Evolutionary conservation across 768 basidiomycete genomes (phyloP).

Genomic region (Thelephora ganbajun): DNA sequence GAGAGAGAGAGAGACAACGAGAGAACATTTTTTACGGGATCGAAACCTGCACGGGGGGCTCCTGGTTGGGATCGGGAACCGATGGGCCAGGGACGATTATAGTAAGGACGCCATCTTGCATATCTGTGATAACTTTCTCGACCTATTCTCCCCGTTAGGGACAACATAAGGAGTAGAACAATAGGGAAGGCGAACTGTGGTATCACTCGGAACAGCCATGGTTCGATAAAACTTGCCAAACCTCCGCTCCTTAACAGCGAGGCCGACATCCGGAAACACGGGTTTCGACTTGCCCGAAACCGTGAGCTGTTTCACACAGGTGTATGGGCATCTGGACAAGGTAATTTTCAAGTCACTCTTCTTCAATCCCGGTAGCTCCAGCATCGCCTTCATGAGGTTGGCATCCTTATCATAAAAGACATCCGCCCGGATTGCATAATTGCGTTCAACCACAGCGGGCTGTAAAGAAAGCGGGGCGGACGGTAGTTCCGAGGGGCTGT

Average conservation of each 20-base stretch:
- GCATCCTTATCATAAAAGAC: conserved; percentile 39
- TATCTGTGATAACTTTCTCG: conserved; percentile 36
- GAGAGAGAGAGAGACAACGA: no score
- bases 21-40: no score
- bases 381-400: conserved; percentile 38
- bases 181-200: conserved; percentile 30
- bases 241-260: conserved; percentile 37
- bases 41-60: neutral
- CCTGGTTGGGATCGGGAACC: neutral
- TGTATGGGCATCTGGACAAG: conserved; percentile 47
- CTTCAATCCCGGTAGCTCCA: conserved; percentile 60
- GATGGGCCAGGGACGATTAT: conserved; percentile 31
- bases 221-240: conserved; percentile 35
- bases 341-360: conserved; percentile 42
- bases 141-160: conserved; percentile 22
- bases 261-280: conserved; percentile 20
- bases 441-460: conserved; percentile 7
- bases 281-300: conserved; percentile 34
- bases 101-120: conserved; percentile 49
- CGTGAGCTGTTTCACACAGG: conserved; percentile 45
- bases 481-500: neutral
- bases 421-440: conserved; percentile 44
- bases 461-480: neutral
- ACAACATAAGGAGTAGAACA: conserved; percentile 9
- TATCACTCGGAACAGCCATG: conserved; percentile 39